These are phyloP conservation scores for Phytophthora uliginosa DNA, from an alignment of 352 stramenopile genomes.

Conservation along the genomic window DNA sequence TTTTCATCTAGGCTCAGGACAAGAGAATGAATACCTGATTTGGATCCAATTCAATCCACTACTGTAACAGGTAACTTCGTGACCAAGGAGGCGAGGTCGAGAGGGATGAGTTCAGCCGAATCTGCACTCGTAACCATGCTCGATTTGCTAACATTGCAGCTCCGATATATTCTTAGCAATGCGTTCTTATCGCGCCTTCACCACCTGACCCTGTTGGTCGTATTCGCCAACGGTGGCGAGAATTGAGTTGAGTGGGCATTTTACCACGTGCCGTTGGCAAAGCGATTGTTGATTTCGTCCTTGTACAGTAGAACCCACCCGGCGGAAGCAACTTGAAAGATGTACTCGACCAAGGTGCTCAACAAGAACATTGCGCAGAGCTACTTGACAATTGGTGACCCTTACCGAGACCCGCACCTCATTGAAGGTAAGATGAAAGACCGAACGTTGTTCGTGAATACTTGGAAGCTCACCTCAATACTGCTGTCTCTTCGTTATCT, in stretches of 20 bases:
- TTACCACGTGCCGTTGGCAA: slow-evolving; percentile 13
- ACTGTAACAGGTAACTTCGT: neutral
- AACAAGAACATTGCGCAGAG: slow-evolving; percentile 87
- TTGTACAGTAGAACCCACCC: slow-evolving; percentile 8
- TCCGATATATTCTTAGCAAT: too few relatives aligned
- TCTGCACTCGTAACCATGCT: neutral
- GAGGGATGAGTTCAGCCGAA: neutral
- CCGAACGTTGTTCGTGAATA: neutral
- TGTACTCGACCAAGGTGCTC: slow-evolving; percentile 85
- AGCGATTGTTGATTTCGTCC: slow-evolving; percentile 13
- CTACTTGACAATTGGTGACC: slow-evolving; percentile 85
- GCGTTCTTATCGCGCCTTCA: slow-evolving; percentile 30
- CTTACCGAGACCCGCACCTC: slow-evolving; percentile 76
- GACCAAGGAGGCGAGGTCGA: neutral
- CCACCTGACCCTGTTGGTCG: slow-evolving; percentile 12
- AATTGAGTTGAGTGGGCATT: slow-evolving; percentile 1
- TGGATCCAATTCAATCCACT: too few relatives aligned
- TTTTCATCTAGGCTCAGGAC: too few relatives aligned
- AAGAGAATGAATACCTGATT: too few relatives aligned
- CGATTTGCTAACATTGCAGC: too few relatives aligned
- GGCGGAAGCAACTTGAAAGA: slow-evolving; percentile 28
- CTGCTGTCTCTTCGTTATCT: neutral
- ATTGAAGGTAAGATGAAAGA: slow-evolving; percentile 53
- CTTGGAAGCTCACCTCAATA: neutral
- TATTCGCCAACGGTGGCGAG: neutral